Base-by-base conservation (phyloP, 495 filamentous ascomycete species). In the Xylona heveae region DNA sequence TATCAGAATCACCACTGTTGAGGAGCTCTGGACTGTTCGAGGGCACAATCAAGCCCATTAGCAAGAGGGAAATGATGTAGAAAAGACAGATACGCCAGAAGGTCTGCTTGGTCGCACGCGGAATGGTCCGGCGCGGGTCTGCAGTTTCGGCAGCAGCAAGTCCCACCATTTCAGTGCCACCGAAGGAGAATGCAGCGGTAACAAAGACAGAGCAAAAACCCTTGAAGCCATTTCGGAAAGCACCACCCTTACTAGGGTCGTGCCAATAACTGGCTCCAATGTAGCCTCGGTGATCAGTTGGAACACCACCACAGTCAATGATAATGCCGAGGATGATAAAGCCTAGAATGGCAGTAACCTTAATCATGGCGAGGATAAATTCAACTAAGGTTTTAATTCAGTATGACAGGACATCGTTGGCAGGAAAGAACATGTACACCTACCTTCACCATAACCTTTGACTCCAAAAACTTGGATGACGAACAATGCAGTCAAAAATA, bases 181-280 rank as follows among this genome's bases (percentile, higher is more conserved):
- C 60, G 52, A 75, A 80, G 12, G 76, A 66, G 44, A 79, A 82
- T 15, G 72, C 71, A 10, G 74, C 76, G 5, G 64, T 79, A 35
- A 76, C 71, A 44, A 81, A 80, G 33, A 78, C 68, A 13, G 62
- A 59, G 47, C 71, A 78, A 52, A 80, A 70, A 3, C 76, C 76
- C 31, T 61, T 59, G 55, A 80, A 82, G 28, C 69, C 68, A 38
- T 80, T 62, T 19, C 54, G 58, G 52, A 82, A 72, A 3, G 76
- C 73, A 12, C 74, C 76, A 3, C n/a, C n/a, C n/a, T n/a, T n/a
- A n/a, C n/a, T n/a, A n/a, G 72, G 74, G n/a, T 75, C 52, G 25
- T 68, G 61, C 68, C 69, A 79, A 29, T 65, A 59, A 1, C 57
- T 44, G 1, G 67, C 67, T 17, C 76, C 76, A n/a, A 56, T 55